Base-by-base conservation (phyloP, 805 yeast species). In the Myxozyma geophila region DNA sequence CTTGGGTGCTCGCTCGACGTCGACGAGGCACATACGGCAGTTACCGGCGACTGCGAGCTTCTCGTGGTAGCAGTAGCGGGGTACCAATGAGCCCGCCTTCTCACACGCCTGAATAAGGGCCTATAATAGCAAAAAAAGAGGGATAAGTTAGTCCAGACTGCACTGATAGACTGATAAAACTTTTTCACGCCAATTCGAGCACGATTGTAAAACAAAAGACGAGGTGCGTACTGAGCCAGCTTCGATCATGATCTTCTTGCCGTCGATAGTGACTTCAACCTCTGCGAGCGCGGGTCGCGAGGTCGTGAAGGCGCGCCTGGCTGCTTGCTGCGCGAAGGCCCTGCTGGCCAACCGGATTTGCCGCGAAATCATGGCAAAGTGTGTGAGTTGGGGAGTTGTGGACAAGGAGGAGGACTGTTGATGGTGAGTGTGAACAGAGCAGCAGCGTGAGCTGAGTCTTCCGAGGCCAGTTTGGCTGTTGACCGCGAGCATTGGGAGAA, bases 21-120 rank as follows among this genome's bases (percentile, higher is more conserved):
- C 96, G 54, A 90, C 96, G 37, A 90, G 83, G 75, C 96, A 90
- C 96, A 90, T 90, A 77, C 96, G 87, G 77, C 96, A 90, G 80
- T 90, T 90, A 74, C 96, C 96, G 12, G 96, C 96, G 74, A 90
- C 84, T 41, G 96, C 92, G 69, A 90, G 83, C 77, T 90, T 89
- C 73, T 90, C 96, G 78, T 90, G 96, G 82, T 88, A 90, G 79
- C 96, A 90, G 81, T 90, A 90, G 70, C 96, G 84, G 48, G 96
- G 96, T 57, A 90, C 87, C 63, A 87, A 82, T 49, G 89, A 92
- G 61, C 96, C 96, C 47, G 96, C 96, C 78, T 87, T 87, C 74
- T 90, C 96, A 68, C 93, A 91, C 57, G 96, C 96, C 78, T 90
- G 96, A 74, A 90, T 90, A 67, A 90, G 87, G 19, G 96, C 87